phyloP scores from a whole-genome alignment of 1,284 basidiomycete species.

The Cryptococcus sp. region DNA sequence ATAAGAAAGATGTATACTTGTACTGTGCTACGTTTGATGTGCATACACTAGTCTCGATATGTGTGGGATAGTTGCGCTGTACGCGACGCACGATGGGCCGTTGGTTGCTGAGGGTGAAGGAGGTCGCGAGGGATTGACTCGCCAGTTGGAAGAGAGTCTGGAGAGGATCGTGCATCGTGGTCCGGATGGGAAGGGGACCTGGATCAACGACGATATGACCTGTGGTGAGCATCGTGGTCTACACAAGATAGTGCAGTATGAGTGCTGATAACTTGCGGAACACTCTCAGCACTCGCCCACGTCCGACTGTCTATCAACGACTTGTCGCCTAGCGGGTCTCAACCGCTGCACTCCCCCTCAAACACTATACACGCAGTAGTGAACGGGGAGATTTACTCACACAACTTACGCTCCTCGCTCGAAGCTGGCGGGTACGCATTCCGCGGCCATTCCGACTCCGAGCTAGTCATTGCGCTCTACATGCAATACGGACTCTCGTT shows the following conservation, averaged over 20 bases:
- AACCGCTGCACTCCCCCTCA: slow-evolving; percentile 52
- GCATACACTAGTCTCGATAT: background rate
- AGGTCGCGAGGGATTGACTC: background rate
- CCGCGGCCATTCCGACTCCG: slow-evolving; percentile 54
- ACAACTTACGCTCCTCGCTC: slow-evolving; percentile 37
- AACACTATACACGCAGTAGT: slow-evolving; percentile 53
- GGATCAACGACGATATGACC: slow-evolving; percentile 15
- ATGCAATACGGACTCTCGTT: slow-evolving; percentile 50
- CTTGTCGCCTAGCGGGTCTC: slow-evolving; percentile 44
- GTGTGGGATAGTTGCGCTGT: slow-evolving; percentile 6
- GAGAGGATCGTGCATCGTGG: slow-evolving; percentile 27
- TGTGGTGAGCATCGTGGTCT: slow-evolving; percentile 18
- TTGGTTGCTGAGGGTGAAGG: background rate
- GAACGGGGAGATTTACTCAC: slow-evolving; percentile 56
- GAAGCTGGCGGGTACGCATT: slow-evolving; percentile 49
- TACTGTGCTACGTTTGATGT: no score
- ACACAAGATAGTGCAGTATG: no score
- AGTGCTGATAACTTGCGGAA: background rate
- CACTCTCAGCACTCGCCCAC: slow-evolving; percentile 26
- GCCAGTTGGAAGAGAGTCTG: slow-evolving; percentile 13
- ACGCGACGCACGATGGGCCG: background rate
- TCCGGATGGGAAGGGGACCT: slow-evolving; percentile 31
- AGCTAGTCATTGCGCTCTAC: slow-evolving; percentile 54
- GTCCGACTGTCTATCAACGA: slow-evolving; percentile 39
- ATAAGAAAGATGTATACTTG: no score